Conservation (phyloP, 192 early-diverging fungal genomes). For the Backusella liffmaniae region DNA sequence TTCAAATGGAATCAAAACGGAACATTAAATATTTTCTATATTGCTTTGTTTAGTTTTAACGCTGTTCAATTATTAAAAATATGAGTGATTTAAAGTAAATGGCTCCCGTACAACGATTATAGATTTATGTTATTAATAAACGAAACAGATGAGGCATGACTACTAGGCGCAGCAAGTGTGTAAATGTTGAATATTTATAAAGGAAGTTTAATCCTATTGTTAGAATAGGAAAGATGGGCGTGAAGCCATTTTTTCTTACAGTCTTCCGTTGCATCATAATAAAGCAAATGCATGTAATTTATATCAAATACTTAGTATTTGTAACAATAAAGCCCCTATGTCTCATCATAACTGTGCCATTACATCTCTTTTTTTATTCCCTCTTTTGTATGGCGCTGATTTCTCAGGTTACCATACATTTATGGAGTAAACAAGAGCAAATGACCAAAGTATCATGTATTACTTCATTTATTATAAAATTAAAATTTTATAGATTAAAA, state of each 20-base stretch:
- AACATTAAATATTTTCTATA: neutral
- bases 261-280: neutral
- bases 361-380: neutral
- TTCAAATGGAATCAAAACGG: neutral
- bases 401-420: neutral
- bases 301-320: neutral
- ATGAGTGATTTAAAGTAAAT: neutral
- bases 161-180: slow-evolving; percentile 1
- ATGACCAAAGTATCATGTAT: neutral
- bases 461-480: neutral
- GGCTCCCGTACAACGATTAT: neutral
- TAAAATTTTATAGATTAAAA: neutral
- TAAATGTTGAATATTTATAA: neutral
- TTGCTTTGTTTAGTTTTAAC: neutral
- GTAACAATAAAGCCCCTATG: neutral
- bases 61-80: neutral
- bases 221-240: neutral
- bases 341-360: neutral
- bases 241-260: neutral
- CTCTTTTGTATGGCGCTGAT: neutral
- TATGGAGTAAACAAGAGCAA: neutral
- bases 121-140: neutral
- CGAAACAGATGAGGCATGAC: neutral
- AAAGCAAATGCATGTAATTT: neutral
- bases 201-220: neutral